Percentiles rank a stretch among this genome's conserved stretches.
These are phyloP conservation scores for Pythium apleroticum DNA, from an alignment of 352 stramenopile species.

Conservation along the genomic window DNA sequence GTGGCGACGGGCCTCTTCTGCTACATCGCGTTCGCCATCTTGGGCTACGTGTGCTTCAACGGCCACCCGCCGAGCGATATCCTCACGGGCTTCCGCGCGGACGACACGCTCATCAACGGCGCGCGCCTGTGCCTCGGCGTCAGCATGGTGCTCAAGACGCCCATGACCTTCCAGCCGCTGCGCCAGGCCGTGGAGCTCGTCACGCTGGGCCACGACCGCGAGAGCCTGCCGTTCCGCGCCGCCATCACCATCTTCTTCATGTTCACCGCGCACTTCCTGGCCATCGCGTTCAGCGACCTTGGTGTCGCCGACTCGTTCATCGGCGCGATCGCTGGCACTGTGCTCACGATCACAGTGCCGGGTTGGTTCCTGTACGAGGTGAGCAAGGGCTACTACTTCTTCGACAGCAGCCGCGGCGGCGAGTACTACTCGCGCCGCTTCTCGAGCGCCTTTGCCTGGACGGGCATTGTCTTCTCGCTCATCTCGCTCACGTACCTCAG, in stretches of 20 bases:
- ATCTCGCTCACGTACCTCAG: constrained; percentile 69
- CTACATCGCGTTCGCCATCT: constrained; percentile 65
- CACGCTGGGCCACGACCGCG: constrained; percentile 66
- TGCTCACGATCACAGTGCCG: constrained; percentile 70
- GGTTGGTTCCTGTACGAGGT: constrained; percentile 79
- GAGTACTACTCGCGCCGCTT: constrained; percentile 58
- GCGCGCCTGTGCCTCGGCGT: constrained; percentile 67
- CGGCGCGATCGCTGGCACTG: constrained; percentile 65
- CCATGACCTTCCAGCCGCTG: constrained; percentile 85
- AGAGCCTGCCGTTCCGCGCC: constrained; percentile 68
- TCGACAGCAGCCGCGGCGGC: constrained; percentile 38
- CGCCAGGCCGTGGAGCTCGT: constrained; percentile 74
- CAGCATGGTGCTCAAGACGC: constrained; percentile 82
- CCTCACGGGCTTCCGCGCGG: constrained; percentile 64
- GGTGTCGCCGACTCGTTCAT: constrained; percentile 79
- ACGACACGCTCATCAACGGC: constrained; percentile 79
- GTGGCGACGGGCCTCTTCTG: constrained; percentile 48
- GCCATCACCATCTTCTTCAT: constrained; percentile 72
- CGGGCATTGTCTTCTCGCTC: constrained; percentile 53
- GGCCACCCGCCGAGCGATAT: constrained; percentile 84
- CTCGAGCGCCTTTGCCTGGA: constrained; percentile 47
- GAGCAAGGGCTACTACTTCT: constrained; percentile 43
- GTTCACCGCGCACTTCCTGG: constrained; percentile 57
- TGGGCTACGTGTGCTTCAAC: constrained; percentile 81
- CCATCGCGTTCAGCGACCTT: constrained; percentile 60